Conservation (phyloP, 345 rosid species). For the Crucihimalaya himalaica region DNA sequence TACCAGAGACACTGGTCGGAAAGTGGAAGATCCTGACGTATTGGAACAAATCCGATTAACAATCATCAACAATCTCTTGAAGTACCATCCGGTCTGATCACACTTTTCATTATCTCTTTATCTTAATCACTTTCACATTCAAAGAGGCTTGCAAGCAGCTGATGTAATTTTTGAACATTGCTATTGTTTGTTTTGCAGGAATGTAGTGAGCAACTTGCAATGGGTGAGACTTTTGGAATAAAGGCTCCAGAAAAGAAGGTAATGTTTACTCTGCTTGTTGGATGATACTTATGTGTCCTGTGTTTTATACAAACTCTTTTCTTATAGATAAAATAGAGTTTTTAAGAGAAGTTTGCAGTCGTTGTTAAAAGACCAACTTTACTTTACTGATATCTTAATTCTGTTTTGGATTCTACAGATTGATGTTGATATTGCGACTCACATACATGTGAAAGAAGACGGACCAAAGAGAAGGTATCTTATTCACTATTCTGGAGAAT, state of each 20-base stretch:
- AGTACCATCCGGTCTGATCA: constrained; percentile 88
- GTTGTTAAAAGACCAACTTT: background rate
- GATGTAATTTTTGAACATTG: background rate
- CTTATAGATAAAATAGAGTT: background rate
- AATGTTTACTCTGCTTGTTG: constrained; percentile 10
- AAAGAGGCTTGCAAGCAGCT: background rate
- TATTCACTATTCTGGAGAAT: background rate
- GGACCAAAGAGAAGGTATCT: constrained; percentile 87
- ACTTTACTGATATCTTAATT: background rate
- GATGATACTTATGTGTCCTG: background rate
- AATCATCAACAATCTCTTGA: constrained; percentile 88
- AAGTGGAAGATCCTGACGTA: constrained; percentile 94
- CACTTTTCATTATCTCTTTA: constrained; percentile 11
- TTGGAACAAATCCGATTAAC: constrained; percentile 92
- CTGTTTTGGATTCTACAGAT: constrained; percentile 50
- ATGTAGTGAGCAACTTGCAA: constrained; percentile 85
- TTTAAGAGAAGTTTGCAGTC: background rate
- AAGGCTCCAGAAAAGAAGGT: constrained; percentile 92
- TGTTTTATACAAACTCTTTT: background rate
- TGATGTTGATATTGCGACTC: constrained; percentile 91
- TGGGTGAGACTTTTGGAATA: constrained; percentile 96
- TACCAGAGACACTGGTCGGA: constrained; percentile 81
- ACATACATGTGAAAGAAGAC: constrained; percentile 66
- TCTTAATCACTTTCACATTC: background rate
- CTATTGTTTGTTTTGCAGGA: constrained; percentile 52